Base-by-base conservation (phyloP, 2,329 filamentous ascomycete species). In the Ophiocordyceps polyrhachis-furcata region DNA sequence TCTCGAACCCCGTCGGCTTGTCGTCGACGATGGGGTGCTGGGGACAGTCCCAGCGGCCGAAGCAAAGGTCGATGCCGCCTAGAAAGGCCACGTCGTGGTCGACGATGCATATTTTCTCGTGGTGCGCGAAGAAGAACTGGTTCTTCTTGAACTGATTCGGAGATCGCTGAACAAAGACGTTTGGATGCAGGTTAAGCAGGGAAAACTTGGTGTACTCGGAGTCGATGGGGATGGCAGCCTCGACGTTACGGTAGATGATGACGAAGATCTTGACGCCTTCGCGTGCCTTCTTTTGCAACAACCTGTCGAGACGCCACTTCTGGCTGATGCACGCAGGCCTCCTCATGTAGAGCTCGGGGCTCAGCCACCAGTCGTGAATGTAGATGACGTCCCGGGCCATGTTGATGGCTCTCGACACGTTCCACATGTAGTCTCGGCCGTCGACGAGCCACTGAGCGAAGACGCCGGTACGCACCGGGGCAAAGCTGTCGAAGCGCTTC, bases 311-410 rank as follows among this genome's bases (percentile, higher is more conserved):
- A 44, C 91, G 79, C 91, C 91, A 98, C 62, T 95, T 95, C 60
- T 96, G 89, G 57, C 88, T 95, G 62, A 96, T 95, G 41, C 85
- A 87, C 21, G 91, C 83, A 44, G 91, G 91, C 47, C 91, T 76
- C 48, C 91, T 77, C 79, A 96, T 81, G 65, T 98, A 98, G 41
- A 98, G 67, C 62, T 98, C 89, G 1, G 91, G 91, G 53, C 85
- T 95, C 38, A 98, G 66, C 91, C 91, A 98, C 91, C 91, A 98
- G 61, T 96, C 91, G 59, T 98, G 91, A 49, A 98, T 96, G 62
- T 96, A 96, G 53, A 98, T 89, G 49, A 96, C 89, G 64, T 96
- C 91, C 55, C 85, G 85, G 9, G 91, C 91, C 78, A 95, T 94
- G 58, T 86, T 91, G 55, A 98, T 93, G 13, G 91, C 91, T 50